A percentile compares a stretch with the other conserved stretches of the same genome.
phyloP scores from a whole-genome alignment of 441 rosid species.

The Pelargonium myrrhifolium region DNA sequence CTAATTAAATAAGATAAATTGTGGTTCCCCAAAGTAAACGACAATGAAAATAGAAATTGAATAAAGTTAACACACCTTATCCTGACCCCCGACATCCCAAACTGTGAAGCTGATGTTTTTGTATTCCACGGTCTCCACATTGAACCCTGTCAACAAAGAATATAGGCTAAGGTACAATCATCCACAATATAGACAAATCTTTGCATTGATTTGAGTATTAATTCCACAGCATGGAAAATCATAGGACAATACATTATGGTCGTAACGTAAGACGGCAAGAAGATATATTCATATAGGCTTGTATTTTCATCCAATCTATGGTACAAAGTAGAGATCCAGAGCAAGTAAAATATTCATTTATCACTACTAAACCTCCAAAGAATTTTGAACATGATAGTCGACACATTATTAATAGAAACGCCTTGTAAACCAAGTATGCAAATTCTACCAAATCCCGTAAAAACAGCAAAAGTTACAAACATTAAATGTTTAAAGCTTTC shows the following conservation, averaged over 20 bases:
- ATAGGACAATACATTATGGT: no score
- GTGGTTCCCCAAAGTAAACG: background rate
- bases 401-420: no score
- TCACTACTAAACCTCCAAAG: background rate
- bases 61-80: constrained; percentile 20
- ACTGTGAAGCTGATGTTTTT: constrained; percentile 31
- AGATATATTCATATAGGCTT: background rate
- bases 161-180: background rate
- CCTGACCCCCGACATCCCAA: constrained; percentile 30
- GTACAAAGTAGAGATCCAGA: background rate
- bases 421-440: no score
- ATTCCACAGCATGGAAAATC: no score
- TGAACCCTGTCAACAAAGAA: constrained; percentile 18
- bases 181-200: background rate
- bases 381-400: no score
- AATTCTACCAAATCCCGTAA: no score
- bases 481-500: no score
- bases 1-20: background rate
- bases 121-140: constrained; percentile 26
- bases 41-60: background rate
- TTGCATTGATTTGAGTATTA: no score
- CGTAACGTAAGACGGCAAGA: no score
- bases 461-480: no score
- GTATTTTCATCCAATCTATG: background rate
- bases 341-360: background rate